Percentiles rank a stretch among this genome's conserved stretches.
These are phyloP conservation scores for Penicillium roqueforti DNA, from an alignment of 495 filamentous ascomycete genomes.

Conservation along the genomic window DNA sequence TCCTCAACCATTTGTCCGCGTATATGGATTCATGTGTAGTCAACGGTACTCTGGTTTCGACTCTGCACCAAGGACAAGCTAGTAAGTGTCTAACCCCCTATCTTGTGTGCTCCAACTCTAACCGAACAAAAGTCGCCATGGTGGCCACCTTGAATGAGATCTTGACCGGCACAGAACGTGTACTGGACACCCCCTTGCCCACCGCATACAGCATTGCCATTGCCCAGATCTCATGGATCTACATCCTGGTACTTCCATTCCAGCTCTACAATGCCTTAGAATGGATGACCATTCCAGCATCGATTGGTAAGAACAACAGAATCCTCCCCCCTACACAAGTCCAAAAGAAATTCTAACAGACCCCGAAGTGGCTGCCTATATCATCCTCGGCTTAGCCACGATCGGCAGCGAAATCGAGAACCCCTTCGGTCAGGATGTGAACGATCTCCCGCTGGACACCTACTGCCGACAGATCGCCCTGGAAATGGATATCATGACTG, in stretches of 20 bases:
- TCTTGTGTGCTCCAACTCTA: not conserved
- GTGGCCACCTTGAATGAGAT: slow-evolving; percentile 63
- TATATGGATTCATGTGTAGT: slow-evolving; percentile 56
- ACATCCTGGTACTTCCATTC: slow-evolving; percentile 79
- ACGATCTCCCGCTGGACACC: slow-evolving; percentile 74
- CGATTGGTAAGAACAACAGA: slow-evolving; percentile 49
- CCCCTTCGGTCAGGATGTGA: slow-evolving; percentile 82
- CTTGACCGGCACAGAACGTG: slow-evolving; percentile 69
- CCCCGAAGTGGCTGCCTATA: slow-evolving; percentile 65
- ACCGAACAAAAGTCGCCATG: slow-evolving; percentile 29
- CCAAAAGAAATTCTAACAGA: not conserved
- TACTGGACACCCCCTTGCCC: slow-evolving; percentile 79
- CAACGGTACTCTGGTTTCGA: slow-evolving; percentile 52
- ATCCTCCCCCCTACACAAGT: not conserved
- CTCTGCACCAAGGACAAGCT: slow-evolving; percentile 43
- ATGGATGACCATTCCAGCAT: slow-evolving; percentile 83
- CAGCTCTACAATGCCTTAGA: slow-evolving; percentile 60
- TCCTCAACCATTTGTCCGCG: slow-evolving; percentile 65
- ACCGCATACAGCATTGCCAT: slow-evolving; percentile 84
- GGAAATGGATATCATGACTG: slow-evolving; percentile 72
- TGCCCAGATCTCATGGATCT: slow-evolving; percentile 83
- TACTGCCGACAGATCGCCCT: slow-evolving; percentile 68
- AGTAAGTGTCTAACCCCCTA: slow-evolving; percentile 27
- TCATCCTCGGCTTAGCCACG: slow-evolving; percentile 83
- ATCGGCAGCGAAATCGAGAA: slow-evolving; percentile 87